These are phyloP conservation scores for Liriodendron chinense DNA, from an alignment of 164 flowering plant species.

Conservation along the genomic window DNA sequence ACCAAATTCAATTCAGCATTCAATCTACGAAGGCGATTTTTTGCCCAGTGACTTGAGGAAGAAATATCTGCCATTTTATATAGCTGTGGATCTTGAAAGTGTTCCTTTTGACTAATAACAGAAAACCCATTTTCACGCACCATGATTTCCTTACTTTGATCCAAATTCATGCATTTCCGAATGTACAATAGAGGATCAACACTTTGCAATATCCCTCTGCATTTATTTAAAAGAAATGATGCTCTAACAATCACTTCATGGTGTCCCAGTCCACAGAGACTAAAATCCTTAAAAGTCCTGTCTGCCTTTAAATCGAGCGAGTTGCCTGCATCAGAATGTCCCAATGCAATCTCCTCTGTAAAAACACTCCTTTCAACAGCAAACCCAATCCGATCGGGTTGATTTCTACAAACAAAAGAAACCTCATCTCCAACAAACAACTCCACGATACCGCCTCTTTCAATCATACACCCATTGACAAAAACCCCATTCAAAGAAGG, in stretches of 20 bases:
- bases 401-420: constrained; percentile 39
- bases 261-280: constrained; percentile 8
- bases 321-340: constrained; percentile 14
- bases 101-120: not conserved
- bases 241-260: constrained; percentile 27
- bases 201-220: constrained; percentile 50
- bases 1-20: not conserved
- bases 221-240: constrained; percentile 35
- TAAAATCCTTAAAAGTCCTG: constrained; percentile 2
- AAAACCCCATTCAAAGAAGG: constrained; percentile 70
- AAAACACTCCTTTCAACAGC: constrained; percentile 42
- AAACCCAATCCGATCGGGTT: constrained; percentile 42
- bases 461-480: constrained; percentile 58
- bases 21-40: not conserved
- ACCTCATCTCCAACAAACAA: constrained; percentile 66
- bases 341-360: constrained; percentile 32
- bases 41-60: constrained; percentile 1
- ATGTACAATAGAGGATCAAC: constrained; percentile 51
- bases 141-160: not conserved
- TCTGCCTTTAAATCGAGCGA: constrained; percentile 17
- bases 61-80: not conserved
- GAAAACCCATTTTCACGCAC: not conserved
- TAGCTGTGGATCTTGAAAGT: not conserved
- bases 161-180: constrained; percentile 12
- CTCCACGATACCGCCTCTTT: constrained; percentile 30